These are phyloP conservation scores for Garcileccinum viscosum DNA, from an alignment of 1,284 basidiomycete species.

Conservation along the genomic window DNA sequence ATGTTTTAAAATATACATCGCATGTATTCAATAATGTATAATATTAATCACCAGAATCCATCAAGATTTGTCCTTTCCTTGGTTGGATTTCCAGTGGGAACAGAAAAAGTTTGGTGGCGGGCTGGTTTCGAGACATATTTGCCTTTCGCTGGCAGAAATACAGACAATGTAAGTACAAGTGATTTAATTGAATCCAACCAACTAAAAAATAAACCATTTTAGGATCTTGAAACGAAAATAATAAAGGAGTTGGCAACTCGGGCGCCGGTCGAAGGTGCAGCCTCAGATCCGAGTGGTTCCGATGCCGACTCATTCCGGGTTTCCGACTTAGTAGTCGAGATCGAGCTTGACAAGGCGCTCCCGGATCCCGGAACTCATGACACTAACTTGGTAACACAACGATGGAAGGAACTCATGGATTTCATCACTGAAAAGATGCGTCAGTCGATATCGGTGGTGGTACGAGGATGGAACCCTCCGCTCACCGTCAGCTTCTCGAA, in stretches of 20 bases:
- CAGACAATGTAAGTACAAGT: background rate
- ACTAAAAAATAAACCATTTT: background rate
- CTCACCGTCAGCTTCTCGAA: background rate
- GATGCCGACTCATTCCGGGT: background rate
- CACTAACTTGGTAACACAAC: background rate
- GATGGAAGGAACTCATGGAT: background rate
- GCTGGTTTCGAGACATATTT: background rate
- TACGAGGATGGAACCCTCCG: background rate
- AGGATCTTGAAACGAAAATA: background rate
- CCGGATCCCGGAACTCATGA: background rate
- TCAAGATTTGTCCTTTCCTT: background rate
- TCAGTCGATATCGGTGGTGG: conserved; percentile 1
- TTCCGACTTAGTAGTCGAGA: conserved; percentile 1
- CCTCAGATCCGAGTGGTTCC: background rate
- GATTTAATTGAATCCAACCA: background rate
- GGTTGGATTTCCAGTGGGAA: background rate
- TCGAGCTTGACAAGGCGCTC: background rate
- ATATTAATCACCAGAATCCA: background rate
- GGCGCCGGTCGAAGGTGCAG: background rate
- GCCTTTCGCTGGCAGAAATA: background rate
- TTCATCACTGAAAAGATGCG: background rate
- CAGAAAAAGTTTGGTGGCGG: background rate
- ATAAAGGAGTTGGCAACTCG: background rate
- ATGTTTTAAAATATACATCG: background rate
- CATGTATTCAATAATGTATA: background rate